Conservation (phyloP, 2,329 filamentous ascomycete species). For the Aureobasidium sp. region DNA sequence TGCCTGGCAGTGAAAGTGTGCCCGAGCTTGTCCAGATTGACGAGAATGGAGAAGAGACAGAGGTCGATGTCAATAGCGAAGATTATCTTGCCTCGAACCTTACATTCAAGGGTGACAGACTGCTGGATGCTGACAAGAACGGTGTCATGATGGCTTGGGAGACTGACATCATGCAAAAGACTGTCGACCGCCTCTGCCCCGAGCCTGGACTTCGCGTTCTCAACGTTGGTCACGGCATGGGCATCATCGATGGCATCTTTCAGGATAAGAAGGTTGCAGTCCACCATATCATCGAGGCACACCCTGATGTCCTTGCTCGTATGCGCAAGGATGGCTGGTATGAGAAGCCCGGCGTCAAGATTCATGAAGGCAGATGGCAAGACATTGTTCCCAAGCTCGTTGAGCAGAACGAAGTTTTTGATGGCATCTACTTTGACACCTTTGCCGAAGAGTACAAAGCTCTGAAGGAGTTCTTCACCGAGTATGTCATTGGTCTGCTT, state of each 20-base stretch:
- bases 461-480: conserved; percentile 78
- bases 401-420: conserved; percentile 35
- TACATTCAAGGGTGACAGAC: conserved; percentile 38
- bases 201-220: conserved; percentile 36
- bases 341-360: conserved; percentile 40
- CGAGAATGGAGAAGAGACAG: conserved; percentile 21
- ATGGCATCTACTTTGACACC: conserved; percentile 83
- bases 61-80: conserved; percentile 34
- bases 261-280: conserved; percentile 35
- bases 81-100: conserved; percentile 42
- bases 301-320: conserved; percentile 39
- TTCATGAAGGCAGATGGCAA: conserved; percentile 44
- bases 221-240: conserved; percentile 45
- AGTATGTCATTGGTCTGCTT: conserved; percentile 73
- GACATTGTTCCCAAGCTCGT: conserved; percentile 39
- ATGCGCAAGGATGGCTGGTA: conserved; percentile 41
- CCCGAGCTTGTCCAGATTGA: conserved; percentile 22
- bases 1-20: conserved; percentile 15
- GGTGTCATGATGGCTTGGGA: conserved; percentile 50
- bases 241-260: conserved; percentile 42
- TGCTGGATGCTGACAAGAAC: conserved; percentile 43
- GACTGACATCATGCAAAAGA: conserved; percentile 40
- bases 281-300: conserved; percentile 46
- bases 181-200: conserved; percentile 35
- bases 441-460: conserved; percentile 91